Conservation (phyloP, 441 rosid genomes). For the Populus hybrid region DNA sequence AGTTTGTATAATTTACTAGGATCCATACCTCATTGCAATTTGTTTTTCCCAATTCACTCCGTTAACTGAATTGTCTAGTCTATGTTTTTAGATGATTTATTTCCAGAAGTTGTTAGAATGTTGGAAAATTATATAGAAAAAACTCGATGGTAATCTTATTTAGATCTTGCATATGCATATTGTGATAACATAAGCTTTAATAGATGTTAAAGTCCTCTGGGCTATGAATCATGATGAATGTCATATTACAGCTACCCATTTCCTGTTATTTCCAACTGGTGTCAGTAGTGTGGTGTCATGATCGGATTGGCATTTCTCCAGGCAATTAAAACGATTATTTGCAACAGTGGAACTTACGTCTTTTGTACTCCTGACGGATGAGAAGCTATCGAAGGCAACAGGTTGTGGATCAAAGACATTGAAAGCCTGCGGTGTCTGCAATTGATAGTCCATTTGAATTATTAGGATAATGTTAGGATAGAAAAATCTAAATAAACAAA, state of each 20-base stretch:
- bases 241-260: not conserved
- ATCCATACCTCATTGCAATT: not conserved
- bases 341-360: slow-evolving; percentile 48
- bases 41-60: not conserved
- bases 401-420: slow-evolving; percentile 57
- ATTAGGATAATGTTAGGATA: too few species aligned
- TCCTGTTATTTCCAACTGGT: not conserved
- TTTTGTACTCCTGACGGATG: slow-evolving; percentile 41
- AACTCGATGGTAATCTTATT: not conserved
- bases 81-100: too few species aligned
- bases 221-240: not conserved
- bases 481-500: not conserved
- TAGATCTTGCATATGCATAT: not conserved
- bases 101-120: not conserved
- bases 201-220: not conserved
- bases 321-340: not conserved
- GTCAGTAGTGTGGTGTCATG: not conserved
- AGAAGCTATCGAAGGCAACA: slow-evolving; percentile 35
- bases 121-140: not conserved
- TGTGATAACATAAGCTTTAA: not conserved
- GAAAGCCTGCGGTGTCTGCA: slow-evolving; percentile 75
- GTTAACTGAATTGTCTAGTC: not conserved
- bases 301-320: not conserved
- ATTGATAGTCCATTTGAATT: not conserved
- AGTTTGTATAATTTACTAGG: not conserved